These are phyloP conservation scores for Backusella psychrophila DNA, from an alignment of 192 early-diverging fungal species.

Conservation along the genomic window DNA sequence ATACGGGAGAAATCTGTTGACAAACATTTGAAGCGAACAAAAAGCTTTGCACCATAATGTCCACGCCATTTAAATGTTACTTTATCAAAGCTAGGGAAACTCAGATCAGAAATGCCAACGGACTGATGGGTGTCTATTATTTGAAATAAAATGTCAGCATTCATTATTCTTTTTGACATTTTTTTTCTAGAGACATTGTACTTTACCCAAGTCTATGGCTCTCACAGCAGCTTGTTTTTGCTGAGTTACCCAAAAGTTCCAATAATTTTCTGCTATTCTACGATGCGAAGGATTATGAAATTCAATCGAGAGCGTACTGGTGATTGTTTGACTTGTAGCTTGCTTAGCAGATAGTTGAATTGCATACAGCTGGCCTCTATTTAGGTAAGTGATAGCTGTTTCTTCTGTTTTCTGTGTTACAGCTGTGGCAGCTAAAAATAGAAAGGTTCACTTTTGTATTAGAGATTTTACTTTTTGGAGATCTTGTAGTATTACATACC, in stretches of 20 bases:
- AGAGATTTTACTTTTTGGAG: neutral
- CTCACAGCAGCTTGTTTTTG: conserved; percentile 57
- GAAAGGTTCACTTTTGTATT: neutral
- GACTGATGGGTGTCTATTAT: conserved; percentile 23
- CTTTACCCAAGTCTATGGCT: conserved; percentile 62
- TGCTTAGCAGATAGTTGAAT: conserved; percentile 52
- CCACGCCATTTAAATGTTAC: conserved; percentile 72
- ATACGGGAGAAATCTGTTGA: conserved; percentile 76
- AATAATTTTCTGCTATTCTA: conserved; percentile 58
- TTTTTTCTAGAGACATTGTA: neutral
- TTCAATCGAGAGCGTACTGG: conserved; percentile 54
- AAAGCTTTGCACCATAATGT: conserved; percentile 55
- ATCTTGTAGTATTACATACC: conserved; percentile 4
- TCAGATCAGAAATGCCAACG: conserved; percentile 14
- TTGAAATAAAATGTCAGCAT: neutral
- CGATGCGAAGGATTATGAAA: conserved; percentile 74
- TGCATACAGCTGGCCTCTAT: conserved; percentile 57
- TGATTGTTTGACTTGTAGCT: conserved; percentile 45
- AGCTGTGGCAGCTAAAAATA: conserved; percentile 21
- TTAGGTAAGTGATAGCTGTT: conserved; percentile 24
- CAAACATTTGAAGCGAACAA: conserved; percentile 68
- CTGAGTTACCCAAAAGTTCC: conserved; percentile 75
- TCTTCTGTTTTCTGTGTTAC: conserved; percentile 31
- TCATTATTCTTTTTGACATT: neutral
- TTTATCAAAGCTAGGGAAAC: conserved; percentile 55